phyloP scores from a whole-genome alignment of 805 yeast species.

The Ogataea nitratoaversa region DNA sequence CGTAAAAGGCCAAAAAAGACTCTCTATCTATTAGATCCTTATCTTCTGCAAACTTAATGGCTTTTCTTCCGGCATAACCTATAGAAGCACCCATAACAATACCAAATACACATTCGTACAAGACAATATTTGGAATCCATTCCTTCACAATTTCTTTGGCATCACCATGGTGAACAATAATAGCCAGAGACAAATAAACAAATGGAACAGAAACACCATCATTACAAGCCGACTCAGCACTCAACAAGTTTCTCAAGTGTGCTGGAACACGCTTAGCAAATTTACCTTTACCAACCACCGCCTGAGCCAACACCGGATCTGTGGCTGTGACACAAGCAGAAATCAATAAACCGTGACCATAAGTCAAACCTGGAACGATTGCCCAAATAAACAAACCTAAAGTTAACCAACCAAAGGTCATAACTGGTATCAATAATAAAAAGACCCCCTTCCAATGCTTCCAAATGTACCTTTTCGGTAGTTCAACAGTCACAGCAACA shows the following conservation, averaged over 20 bases:
- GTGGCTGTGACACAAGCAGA: constrained; percentile 75
- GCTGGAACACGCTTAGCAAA: constrained; percentile 66
- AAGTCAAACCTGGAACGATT: constrained; percentile 53
- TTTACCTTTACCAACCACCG: constrained; percentile 69
- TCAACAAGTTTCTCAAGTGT: constrained; percentile 53
- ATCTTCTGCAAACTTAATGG: constrained; percentile 50
- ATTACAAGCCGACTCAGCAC: constrained; percentile 73
- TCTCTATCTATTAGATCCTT: constrained; percentile 56
- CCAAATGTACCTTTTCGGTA: constrained; percentile 62
- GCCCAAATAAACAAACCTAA: constrained; percentile 61
- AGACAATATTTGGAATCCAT: constrained; percentile 57
- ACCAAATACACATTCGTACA: constrained; percentile 62
- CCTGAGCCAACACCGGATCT: constrained; percentile 71
- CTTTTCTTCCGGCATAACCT: constrained; percentile 48
- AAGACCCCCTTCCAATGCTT: constrained; percentile 55
- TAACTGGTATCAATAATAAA: constrained; percentile 59
- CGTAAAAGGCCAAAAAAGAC: constrained; percentile 51
- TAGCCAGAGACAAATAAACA: constrained; percentile 52
- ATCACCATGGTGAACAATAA: constrained; percentile 47
- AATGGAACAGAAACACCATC: constrained; percentile 75
- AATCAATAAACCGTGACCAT: constrained; percentile 53
- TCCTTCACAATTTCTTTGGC: constrained; percentile 51
- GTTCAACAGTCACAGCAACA: constrained; percentile 67
- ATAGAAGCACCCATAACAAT: constrained; percentile 46
- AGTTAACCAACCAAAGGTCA: constrained; percentile 68